phyloP scores from a whole-genome alignment of 202 grass and related monocot species.

The Cymbopogon flexuosus region DNA sequence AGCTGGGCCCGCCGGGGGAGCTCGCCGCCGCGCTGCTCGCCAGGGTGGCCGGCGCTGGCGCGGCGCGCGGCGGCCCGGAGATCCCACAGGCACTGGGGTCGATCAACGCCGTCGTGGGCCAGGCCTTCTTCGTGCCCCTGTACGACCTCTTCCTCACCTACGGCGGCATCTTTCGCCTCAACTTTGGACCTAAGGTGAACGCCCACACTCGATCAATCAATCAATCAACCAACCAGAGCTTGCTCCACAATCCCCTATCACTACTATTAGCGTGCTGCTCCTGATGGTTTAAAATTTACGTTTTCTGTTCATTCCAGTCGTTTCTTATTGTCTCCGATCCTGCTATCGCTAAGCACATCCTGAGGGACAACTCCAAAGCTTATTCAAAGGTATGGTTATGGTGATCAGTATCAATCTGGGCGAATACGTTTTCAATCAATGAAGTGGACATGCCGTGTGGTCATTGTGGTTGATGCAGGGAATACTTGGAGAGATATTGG shows the following conservation, averaged over 20 bases:
- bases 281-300: background rate
- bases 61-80: conserved; percentile 28
- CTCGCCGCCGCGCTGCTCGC: conserved; percentile 50
- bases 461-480: conserved; percentile 51
- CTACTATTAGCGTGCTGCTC: background rate
- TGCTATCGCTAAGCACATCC: conserved; percentile 79
- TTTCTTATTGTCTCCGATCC: conserved; percentile 99
- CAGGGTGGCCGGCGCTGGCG: conserved; percentile 29
- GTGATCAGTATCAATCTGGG: background rate
- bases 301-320: conserved; percentile 39
- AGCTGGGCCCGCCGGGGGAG: conserved; percentile 46
- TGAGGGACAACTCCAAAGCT: conserved; percentile 77
- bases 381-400: conserved; percentile 84
- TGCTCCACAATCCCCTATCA: background rate
- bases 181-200: conserved; percentile 78
- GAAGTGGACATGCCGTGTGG: conserved; percentile 8
- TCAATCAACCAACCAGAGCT: background rate
- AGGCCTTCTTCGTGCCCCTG: conserved; percentile 88
- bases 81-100: conserved; percentile 75
- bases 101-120: conserved; percentile 41
- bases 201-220: background rate
- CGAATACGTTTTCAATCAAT: background rate
- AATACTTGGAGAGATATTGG: conserved; percentile 76
- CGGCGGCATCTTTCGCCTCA: conserved; percentile 94
- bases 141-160: conserved; percentile 88